Evolutionary conservation across 768 basidiomycete species (phyloP).

Genomic region (Gymnopilus dilepis): DNA sequence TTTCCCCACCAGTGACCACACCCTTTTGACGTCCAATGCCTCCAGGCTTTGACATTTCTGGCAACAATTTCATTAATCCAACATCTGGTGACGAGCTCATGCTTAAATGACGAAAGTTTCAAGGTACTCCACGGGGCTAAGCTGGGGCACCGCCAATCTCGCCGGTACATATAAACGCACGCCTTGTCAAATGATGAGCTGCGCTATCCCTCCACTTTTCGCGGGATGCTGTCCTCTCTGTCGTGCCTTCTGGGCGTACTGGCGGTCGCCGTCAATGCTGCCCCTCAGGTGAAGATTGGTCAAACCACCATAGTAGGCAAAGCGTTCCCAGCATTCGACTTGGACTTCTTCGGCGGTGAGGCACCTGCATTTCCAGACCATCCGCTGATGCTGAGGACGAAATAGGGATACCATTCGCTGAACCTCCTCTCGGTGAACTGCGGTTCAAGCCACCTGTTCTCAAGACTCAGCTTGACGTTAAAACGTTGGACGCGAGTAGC

Average conservation of each 20-base stretch:
- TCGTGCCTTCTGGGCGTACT: slow-evolving; percentile 11
- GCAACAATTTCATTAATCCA: neutral
- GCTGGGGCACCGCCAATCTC: neutral
- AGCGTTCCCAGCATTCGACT: slow-evolving; percentile 37
- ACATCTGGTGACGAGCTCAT: slow-evolving; percentile 1
- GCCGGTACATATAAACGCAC: slow-evolving; percentile 8
- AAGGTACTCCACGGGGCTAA: slow-evolving; percentile 1
- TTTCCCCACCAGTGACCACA: too few relatives aligned
- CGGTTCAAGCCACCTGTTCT: slow-evolving; percentile 52
- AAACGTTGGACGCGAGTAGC: slow-evolving; percentile 48
- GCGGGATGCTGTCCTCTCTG: slow-evolving; percentile 11
- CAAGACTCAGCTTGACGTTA: slow-evolving; percentile 40
- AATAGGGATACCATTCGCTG: slow-evolving; percentile 57
- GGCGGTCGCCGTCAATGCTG: slow-evolving; percentile 19
- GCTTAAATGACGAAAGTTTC: neutral
- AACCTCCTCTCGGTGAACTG: slow-evolving; percentile 54
- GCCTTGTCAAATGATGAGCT: neutral
- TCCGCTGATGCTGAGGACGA: neutral
- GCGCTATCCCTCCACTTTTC: neutral
- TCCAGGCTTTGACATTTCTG: slow-evolving; percentile 6
- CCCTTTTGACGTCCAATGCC: neutral
- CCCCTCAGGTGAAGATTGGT: slow-evolving; percentile 44
- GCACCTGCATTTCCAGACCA: neutral
- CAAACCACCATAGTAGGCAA: slow-evolving; percentile 43
- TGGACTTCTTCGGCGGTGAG: slow-evolving; percentile 55